phyloP scores from a whole-genome alignment of 768 basidiomycete species.

The Suillus luteus region DNA sequence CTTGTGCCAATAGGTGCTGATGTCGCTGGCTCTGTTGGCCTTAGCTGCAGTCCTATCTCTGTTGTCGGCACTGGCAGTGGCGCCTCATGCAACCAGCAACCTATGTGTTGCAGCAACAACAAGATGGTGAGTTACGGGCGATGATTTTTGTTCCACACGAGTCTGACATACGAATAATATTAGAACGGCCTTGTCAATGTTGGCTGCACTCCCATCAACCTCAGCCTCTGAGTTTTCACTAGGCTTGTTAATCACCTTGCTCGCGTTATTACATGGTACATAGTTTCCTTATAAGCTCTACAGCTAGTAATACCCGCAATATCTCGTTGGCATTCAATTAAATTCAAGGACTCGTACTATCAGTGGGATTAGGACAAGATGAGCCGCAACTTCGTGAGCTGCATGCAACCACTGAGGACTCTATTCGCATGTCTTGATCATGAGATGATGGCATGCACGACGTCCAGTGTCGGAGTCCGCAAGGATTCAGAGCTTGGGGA shows the following conservation, averaged over 20 bases:
- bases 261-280: conserved; percentile 10
- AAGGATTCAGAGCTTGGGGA: too few species aligned
- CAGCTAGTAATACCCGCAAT: neutral
- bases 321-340: too few species aligned
- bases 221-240: conserved; percentile 7
- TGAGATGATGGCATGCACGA: too few species aligned
- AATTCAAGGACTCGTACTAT: too few species aligned
- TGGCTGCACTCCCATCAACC: conserved; percentile 23
- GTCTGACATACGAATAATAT: neutral
- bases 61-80: conserved; percentile 27
- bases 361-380: too few species aligned
- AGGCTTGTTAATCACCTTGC: neutral
- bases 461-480: too few species aligned
- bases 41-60: conserved; percentile 20
- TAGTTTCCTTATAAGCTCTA: neutral
- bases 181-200: conserved; percentile 31
- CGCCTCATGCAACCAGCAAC: conserved; percentile 16
- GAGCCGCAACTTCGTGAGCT: too few species aligned
- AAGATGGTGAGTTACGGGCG: neutral
- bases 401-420: too few species aligned
- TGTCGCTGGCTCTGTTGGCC: conserved; percentile 19
- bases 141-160: neutral
- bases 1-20: conserved; percentile 13
- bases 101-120: conserved; percentile 27
- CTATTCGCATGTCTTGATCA: too few species aligned